A percentile compares a stretch with the other conserved stretches of the same genome.
Evolutionary conservation across 78 protist species (phyloP).

Genomic region (Guillardia theta): DNA sequence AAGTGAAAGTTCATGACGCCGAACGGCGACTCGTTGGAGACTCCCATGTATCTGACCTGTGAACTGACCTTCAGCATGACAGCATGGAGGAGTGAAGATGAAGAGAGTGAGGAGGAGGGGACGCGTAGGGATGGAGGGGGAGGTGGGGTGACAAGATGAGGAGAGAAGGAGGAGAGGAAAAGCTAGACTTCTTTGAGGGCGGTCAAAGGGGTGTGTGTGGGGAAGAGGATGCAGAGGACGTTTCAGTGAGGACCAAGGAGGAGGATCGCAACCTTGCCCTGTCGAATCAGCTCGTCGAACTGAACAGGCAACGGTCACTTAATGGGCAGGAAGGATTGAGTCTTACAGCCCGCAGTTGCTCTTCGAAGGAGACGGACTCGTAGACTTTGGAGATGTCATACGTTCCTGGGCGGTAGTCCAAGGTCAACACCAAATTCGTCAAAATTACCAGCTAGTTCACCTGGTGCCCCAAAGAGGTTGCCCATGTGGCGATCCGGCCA

Average conservation of each 20-base stretch:
- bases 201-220: background rate
- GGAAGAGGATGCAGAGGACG: background rate
- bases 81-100: background rate
- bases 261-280: too few relatives aligned
- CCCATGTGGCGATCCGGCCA: constrained; percentile 40
- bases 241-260: constrained; percentile 38
- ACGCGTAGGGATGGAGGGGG: background rate
- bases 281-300: too few relatives aligned
- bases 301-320: too few relatives aligned
- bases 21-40: constrained; percentile 46
- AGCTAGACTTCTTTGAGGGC: background rate
- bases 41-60: constrained; percentile 30
- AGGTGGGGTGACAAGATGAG: background rate
- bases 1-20: constrained; percentile 30
- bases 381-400: background rate
- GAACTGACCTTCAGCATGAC: background rate
- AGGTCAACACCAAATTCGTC: too few relatives aligned
- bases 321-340: too few relatives aligned
- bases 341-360: constrained; percentile 40
- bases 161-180: background rate
- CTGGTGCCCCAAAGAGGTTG: background rate
- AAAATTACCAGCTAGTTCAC: too few relatives aligned
- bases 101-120: background rate
- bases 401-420: background rate
- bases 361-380: constrained; percentile 23